phyloP scores from a whole-genome alignment of 495 filamentous ascomycete species.

The Neurospora intermedia region DNA sequence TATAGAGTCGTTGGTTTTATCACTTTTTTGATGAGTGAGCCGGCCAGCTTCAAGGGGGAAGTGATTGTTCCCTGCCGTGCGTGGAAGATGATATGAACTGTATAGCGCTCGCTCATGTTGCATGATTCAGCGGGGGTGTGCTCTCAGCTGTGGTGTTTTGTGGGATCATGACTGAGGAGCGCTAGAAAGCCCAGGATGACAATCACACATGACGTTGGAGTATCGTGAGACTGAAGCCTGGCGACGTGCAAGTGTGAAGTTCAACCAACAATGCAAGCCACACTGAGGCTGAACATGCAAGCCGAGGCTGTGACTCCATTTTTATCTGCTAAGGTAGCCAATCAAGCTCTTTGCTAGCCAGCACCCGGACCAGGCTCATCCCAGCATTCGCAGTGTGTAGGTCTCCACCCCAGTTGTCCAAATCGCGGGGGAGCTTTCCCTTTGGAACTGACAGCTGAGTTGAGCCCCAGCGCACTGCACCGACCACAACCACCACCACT shows the following conservation, averaged over 20 bases:
- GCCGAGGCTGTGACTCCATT: background rate
- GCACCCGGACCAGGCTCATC: background rate
- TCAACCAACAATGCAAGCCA: background rate
- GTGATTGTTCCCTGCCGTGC: background rate
- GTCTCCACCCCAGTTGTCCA: background rate
- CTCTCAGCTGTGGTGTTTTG: too few relatives aligned
- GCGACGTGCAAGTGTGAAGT: background rate
- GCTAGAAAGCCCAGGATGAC: too few relatives aligned
- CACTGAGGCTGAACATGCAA: background rate
- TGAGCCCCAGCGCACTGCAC: background rate
- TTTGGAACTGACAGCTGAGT: background rate
- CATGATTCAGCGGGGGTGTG: background rate
- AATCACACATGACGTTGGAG: background rate
- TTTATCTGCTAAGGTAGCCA: background rate
- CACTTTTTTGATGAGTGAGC: background rate
- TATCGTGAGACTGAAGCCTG: background rate
- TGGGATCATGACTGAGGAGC: background rate
- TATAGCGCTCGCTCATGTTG: background rate
- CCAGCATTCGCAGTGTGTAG: background rate
- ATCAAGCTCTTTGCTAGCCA: background rate
- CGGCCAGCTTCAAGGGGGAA: background rate
- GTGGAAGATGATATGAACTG: background rate
- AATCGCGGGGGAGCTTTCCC: slow-evolving; percentile 8
- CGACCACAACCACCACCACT: background rate
- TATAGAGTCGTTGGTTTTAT: background rate